These are phyloP conservation scores for Clathrus columnatus DNA, from an alignment of 768 basidiomycete genomes.

Conservation along the genomic window DNA sequence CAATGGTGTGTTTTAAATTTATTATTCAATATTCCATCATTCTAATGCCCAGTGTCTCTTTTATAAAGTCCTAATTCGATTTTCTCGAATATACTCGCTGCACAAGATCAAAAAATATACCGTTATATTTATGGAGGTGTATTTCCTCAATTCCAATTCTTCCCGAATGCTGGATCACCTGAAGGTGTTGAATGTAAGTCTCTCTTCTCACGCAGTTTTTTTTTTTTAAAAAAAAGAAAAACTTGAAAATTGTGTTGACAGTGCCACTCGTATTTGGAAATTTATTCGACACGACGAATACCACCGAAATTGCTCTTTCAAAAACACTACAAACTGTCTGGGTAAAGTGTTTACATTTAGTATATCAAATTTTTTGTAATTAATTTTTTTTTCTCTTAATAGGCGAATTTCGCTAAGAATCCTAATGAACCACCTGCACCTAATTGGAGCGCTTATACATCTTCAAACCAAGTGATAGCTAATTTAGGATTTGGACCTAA, in stretches of 20 bases:
- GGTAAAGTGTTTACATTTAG: neutral
- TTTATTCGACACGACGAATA: neutral
- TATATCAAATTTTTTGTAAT: neutral
- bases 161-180: slow-evolving; percentile 7
- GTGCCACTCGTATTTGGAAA: slow-evolving; percentile 9
- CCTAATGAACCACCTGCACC: slow-evolving; percentile 10
- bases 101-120: neutral
- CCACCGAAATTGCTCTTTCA: slow-evolving; percentile 6
- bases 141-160: slow-evolving; percentile 5
- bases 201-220: neutral
- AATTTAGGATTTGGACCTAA: neutral
- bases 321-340: slow-evolving; percentile 5
- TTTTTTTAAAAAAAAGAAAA: neutral
- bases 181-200: slow-evolving; percentile 7
- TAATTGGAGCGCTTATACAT: slow-evolving; percentile 2
- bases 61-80: neutral
- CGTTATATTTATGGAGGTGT: slow-evolving; percentile 6
- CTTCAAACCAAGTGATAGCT: neutral
- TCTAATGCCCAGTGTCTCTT: neutral
- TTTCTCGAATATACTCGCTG: slow-evolving; percentile 2
- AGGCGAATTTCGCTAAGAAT: slow-evolving; percentile 8
- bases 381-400: neutral
- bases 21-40: neutral
- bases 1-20: neutral
- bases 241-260: neutral